Conservation (phyloP, 2,329 filamentous ascomycete species). For the Magnaporthiopsis incrustans region DNA sequence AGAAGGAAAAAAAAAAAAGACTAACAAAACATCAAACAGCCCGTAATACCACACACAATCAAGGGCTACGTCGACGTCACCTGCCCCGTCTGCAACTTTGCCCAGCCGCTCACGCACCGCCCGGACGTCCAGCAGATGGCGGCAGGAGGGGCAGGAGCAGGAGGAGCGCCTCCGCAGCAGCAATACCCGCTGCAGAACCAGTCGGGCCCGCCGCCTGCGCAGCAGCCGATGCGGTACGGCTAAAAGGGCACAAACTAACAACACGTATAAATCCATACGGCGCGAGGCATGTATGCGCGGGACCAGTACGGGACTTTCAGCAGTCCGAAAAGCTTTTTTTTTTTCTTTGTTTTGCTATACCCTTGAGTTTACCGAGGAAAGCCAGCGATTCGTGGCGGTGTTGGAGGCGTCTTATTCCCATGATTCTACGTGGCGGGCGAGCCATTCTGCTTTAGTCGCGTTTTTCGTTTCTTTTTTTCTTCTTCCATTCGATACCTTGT, state of each 20-base stretch:
- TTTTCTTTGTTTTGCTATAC: neutral
- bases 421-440: no score
- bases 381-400: neutral
- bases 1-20: neutral
- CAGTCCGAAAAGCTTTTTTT: neutral
- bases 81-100: conserved; percentile 71
- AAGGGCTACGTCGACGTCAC: conserved; percentile 60
- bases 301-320: neutral
- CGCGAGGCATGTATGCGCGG: neutral
- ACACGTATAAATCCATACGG: neutral
- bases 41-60: conserved; percentile 63
- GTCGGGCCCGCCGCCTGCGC: conserved; percentile 12
- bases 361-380: neutral
- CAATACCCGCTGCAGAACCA: conserved; percentile 26
- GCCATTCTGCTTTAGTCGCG: neutral
- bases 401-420: neutral
- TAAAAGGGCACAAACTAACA: neutral
- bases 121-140: conserved; percentile 47
- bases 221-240: conserved; percentile 16
- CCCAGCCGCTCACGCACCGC: conserved; percentile 54
- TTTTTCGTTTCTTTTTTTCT: no score
- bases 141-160: conserved; percentile 20
- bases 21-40: conserved; percentile 30
- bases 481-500: neutral
- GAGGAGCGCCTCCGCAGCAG: conserved; percentile 20